Evolutionary conservation across 1,139 yeast species (phyloP).

Genomic region (Candida freyschussii): DNA sequence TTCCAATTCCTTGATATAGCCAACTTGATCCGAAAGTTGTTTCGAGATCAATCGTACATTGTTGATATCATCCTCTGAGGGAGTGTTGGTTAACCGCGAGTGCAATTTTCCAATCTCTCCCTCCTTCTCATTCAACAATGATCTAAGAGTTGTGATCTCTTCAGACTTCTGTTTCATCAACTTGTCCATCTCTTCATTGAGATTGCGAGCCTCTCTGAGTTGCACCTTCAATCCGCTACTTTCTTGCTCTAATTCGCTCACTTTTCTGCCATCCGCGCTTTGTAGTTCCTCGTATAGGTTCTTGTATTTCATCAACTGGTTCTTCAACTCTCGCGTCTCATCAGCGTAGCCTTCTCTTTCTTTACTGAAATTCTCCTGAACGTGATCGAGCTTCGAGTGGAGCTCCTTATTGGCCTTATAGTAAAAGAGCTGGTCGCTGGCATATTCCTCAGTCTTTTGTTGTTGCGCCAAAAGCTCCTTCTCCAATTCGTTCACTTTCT

Average conservation of each 20-base stretch:
- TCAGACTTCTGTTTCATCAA: slow-evolving; percentile 21
- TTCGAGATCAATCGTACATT: slow-evolving; percentile 7
- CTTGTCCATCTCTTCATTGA: slow-evolving; percentile 20
- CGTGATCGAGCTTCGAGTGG: slow-evolving; percentile 27
- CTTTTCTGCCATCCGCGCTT: slow-evolving; percentile 7
- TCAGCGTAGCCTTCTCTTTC: slow-evolving; percentile 25
- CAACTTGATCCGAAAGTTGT: slow-evolving; percentile 54
- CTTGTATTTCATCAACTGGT: slow-evolving; percentile 15
- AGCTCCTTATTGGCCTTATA: slow-evolving; percentile 36
- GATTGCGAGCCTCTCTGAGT: slow-evolving; percentile 14
- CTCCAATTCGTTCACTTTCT: slow-evolving; percentile 28
- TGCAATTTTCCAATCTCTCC: slow-evolving; percentile 5
- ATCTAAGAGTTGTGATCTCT: slow-evolving; percentile 28
- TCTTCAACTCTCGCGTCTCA: slow-evolving; percentile 18
- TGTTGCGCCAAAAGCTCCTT: slow-evolving; percentile 25
- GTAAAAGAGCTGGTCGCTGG: slow-evolving; percentile 37
- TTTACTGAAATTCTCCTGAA: slow-evolving; percentile 26
- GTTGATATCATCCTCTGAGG: slow-evolving; percentile 5
- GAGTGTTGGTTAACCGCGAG: slow-evolving; percentile 4
- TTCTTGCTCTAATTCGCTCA: slow-evolving; percentile 18
- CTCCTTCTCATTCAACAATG: slow-evolving; percentile 28
- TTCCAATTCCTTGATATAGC: slow-evolving; percentile 53
- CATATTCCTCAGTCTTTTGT: slow-evolving; percentile 25
- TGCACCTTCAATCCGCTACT: slow-evolving; percentile 16
- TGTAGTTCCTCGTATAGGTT: slow-evolving; percentile 20